phyloP scores from a whole-genome alignment of 805 yeast species.

The Ogataea paraovalis region DNA sequence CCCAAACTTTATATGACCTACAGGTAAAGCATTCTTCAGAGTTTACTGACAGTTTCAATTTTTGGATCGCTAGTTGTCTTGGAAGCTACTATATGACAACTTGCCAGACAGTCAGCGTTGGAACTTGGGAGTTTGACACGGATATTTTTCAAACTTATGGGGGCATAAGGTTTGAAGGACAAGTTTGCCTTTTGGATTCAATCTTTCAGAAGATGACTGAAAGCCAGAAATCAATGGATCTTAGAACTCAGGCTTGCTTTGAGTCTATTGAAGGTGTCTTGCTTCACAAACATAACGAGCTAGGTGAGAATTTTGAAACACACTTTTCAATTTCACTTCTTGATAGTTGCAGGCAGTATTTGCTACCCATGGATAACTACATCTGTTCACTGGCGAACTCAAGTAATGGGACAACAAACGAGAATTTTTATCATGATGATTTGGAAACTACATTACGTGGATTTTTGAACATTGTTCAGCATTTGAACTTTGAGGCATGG shows the following conservation, averaged over 20 bases:
- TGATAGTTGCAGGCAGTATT: conserved; percentile 13
- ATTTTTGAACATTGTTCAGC: conserved; percentile 11
- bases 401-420: conserved; percentile 16
- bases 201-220: conserved; percentile 27
- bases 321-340: conserved; percentile 21
- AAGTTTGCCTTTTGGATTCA: conserved; percentile 25
- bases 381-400: conserved; percentile 32
- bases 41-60: conserved; percentile 15
- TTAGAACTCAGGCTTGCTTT: conserved; percentile 25
- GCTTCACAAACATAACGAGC: conserved; percentile 25
- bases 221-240: conserved; percentile 12
- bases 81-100: conserved; percentile 26
- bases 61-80: conserved; percentile 32
- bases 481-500: conserved; percentile 27
- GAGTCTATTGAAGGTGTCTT: conserved; percentile 41
- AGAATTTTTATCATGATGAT: conserved; percentile 9
- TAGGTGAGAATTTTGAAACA: conserved; percentile 16
- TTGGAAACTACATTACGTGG: conserved; percentile 12
- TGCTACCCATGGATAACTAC: conserved; percentile 34
- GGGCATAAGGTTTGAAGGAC: conserved; percentile 14
- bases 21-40: conserved; percentile 6
- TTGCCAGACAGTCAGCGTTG: conserved; percentile 21
- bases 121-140: conserved; percentile 18
- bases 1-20: conserved; percentile 19
- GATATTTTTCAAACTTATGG: conserved; percentile 9